Base-by-base conservation (phyloP, 768 basidiomycete species). In the Pluteus cervinus region DNA sequence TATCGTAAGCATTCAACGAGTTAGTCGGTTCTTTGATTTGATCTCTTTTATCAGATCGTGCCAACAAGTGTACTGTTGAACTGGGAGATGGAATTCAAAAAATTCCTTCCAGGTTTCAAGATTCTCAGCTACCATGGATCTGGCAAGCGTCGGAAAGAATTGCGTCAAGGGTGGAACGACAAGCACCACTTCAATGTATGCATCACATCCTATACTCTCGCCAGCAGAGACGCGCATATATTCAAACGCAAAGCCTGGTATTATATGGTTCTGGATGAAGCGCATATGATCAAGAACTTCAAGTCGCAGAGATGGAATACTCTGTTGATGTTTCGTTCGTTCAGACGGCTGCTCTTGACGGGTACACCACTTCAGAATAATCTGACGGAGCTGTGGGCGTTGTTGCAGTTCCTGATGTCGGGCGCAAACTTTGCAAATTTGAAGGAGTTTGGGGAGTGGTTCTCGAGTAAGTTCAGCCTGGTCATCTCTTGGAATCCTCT, bases 231-330 rank as follows among this genome's bases (percentile, higher is more conserved):
- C 54, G 81, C 87, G 36, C 79, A 87, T 50, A 84, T 92, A 12
- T 91, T 94, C 68, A 88, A 88, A 58, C 79, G 92, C 29, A 93
- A 90, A 62, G 67, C 76, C 33, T 94, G 92, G 92, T 89, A 91
- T 54, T 96, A 96, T 51, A 87, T 96, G 84, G 79, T 96, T 38
- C 77, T 96, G 4, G 91, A 96, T 54, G 91, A 96, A 59, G 92
- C 91, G 5, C 91, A 96, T 54, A 94, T 93, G 79, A 92, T 96
- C 77, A 93, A 93, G 65, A 96, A 96, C 57, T 94, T 93, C 66
- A 81, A 81, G 53, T 89, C 86, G 0, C 89, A 96, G 55, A 75
- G 92, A 24, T 96, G 92, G 91, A 89, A 88, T 50, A 89, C 81
- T 21, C 61, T 96, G 7, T 70, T 94, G 9, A 86, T 88, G 73